phyloP scores from a whole-genome alignment of 495 filamentous ascomycete species.

The Staphylotrichum tortipilum region DNA sequence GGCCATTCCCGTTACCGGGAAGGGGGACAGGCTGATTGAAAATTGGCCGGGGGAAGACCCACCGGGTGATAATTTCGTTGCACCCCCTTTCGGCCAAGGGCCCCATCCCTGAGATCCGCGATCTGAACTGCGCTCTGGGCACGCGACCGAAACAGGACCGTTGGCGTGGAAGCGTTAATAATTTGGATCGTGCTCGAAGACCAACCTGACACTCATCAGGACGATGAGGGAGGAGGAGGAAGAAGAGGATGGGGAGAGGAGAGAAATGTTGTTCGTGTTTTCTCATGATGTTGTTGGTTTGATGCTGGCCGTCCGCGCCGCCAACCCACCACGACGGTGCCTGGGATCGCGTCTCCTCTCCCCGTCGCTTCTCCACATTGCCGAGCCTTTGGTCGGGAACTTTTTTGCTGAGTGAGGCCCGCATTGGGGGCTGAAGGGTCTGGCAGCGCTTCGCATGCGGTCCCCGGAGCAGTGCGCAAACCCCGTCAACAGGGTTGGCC shows the following conservation, averaged over 20 bases:
- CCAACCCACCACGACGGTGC: no score
- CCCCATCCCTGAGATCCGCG: neutral
- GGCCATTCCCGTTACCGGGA: neutral
- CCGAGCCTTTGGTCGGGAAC: slow-evolving; percentile 1
- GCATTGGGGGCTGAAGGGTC: neutral
- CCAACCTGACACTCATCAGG: no score
- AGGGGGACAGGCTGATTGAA: neutral
- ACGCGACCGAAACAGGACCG: neutral
- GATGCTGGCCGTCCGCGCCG: no score
- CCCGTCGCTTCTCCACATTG: neutral
- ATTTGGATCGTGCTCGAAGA: no score
- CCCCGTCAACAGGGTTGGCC: neutral
- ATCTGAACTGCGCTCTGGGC: neutral
- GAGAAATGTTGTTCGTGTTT: no score
- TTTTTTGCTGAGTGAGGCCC: neutral
- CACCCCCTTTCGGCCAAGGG: neutral
- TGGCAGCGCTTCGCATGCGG: neutral
- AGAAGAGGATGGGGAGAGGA: no score
- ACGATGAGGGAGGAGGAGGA: no score
- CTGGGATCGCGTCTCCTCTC: neutral
- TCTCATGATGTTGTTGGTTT: no score
- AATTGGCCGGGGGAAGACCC: neutral
- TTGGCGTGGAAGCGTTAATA: no score
- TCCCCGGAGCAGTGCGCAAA: slow-evolving; percentile 3
- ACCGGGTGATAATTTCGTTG: slow-evolving; percentile 7